Evolutionary conservation across 2,329 filamentous ascomycete genomes (phyloP), one percentile per base, ranked within the genome.

Genomic region (Aspergillus transmontanensis): DNA sequence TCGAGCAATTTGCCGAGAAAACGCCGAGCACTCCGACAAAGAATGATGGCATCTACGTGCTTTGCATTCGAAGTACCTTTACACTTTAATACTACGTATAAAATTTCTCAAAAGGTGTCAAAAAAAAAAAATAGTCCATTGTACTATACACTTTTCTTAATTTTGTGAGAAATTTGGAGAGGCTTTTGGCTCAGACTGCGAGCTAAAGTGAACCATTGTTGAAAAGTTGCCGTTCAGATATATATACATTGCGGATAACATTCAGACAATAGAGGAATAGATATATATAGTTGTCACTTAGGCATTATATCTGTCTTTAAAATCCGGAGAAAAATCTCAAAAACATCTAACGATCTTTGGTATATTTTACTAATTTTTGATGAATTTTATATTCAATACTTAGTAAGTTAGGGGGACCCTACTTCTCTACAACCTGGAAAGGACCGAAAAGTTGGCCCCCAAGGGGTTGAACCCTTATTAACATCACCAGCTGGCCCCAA

Each of bases 71-170:
- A 41, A 9, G 19, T 41, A 9, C 6, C 2, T n/a, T n/a, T n/a
- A 7, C 39, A 41, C 39, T 1, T 10, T 41, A 41, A 7, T n/a
- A 3, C 16, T 41, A 9, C 3, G 6, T 41, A 4, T n/a, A 10
- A 41, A n/a, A 41, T n/a, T 9, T 9, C 19, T 10, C 3, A 41
- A n/a, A 36, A 41, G 10, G n/a, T n/a, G 1, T n/a, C 3, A 10
- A 16, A 41, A 23, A 41, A 41, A 16, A n/a, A 41, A 41, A 16
- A n/a, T n/a, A 10, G 7, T 41, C 16, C 6, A 10, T 9, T n/a
- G 1, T 6, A n/a, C 1, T n/a, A 4, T 9, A 19, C 1, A n/a
- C 3, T n/a, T 28, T 6, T 28, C 1, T 6, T 1, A 28, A 7
- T 28, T 28, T 28, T 28, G 26, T 6, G 26, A 28, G 6, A 28